A percentile compares a stretch with the other conserved stretches of the same genome.
These are phyloP conservation scores for Elsinoe batatas DNA, from an alignment of 2,329 filamentous ascomycete species.

Conservation along the genomic window DNA sequence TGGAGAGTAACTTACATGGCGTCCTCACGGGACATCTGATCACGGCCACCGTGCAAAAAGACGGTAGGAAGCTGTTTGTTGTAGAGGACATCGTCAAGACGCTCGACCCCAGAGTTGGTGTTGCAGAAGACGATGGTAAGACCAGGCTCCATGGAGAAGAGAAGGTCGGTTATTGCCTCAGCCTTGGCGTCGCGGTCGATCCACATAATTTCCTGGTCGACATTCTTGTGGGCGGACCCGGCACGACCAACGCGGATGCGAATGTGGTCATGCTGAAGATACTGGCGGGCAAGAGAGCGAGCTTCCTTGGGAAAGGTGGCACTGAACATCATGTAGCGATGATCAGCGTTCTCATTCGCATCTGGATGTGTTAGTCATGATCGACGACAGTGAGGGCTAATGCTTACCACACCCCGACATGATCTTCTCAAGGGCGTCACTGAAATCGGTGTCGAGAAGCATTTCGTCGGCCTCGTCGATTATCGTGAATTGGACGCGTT, in stretches of 20 bases:
- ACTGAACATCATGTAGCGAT: slow-evolving; percentile 74
- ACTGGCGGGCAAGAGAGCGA: slow-evolving; percentile 65
- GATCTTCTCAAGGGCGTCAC: slow-evolving; percentile 62
- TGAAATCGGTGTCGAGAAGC: slow-evolving; percentile 65
- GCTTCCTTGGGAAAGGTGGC: slow-evolving; percentile 82
- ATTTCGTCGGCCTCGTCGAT: slow-evolving; percentile 96
- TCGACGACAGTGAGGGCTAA: not conserved
- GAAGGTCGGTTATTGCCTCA: slow-evolving; percentile 58
- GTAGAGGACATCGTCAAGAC: slow-evolving; percentile 78
- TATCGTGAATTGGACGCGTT: slow-evolving; percentile 64
- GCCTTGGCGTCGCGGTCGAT: slow-evolving; percentile 60
- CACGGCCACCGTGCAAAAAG: slow-evolving; percentile 80
- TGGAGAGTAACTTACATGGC: slow-evolving; percentile 52
- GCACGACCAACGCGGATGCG: slow-evolving; percentile 80
- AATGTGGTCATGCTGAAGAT: slow-evolving; percentile 63
- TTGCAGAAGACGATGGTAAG: slow-evolving; percentile 90
- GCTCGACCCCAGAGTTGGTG: slow-evolving; percentile 65
- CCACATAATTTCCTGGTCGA: slow-evolving; percentile 64
- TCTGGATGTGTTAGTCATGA: slow-evolving; percentile 33
- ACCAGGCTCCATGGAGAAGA: slow-evolving; percentile 58
- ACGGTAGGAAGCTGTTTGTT: slow-evolving; percentile 71
- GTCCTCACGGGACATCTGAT: slow-evolving; percentile 84
- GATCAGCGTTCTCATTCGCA: slow-evolving; percentile 64
- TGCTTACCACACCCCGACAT: slow-evolving; percentile 69
- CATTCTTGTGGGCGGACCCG: slow-evolving; percentile 73